Conservation (phyloP, 2,329 filamentous ascomycete genomes). For the Cordyceps farinosa region DNA sequence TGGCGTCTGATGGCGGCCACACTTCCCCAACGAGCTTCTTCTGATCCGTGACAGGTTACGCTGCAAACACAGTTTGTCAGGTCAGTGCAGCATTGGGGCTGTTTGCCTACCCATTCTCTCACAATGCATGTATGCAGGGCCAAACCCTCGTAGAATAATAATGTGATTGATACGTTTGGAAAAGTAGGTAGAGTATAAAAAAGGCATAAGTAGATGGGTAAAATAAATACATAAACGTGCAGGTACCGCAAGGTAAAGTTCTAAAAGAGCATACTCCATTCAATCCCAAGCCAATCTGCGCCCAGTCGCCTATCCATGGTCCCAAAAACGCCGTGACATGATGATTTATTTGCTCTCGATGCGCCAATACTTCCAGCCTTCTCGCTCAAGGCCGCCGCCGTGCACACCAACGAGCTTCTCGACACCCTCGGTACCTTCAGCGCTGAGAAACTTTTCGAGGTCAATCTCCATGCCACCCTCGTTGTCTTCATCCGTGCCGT, state of each 20-base stretch:
- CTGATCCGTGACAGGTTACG: neutral
- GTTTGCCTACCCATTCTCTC: neutral
- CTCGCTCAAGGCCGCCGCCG: conserved; percentile 62
- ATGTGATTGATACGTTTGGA: too few relatives aligned
- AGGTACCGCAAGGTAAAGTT: conserved; percentile 13
- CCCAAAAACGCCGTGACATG: conserved; percentile 3
- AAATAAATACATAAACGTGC: neutral
- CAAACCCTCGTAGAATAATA: too few relatives aligned
- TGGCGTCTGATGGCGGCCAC: too few relatives aligned
- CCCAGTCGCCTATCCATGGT: neutral
- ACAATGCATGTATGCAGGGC: too few relatives aligned
- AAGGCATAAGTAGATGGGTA: neutral
- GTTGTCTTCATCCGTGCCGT: conserved; percentile 71
- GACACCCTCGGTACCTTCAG: conserved; percentile 78
- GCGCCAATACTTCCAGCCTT: conserved; percentile 86
- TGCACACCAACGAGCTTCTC: conserved; percentile 82
- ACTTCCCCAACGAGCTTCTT: too few relatives aligned
- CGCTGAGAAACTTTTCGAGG: conserved; percentile 76
- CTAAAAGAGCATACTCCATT: neutral
- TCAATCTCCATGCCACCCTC: conserved; percentile 91
- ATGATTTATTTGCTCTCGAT: conserved; percentile 46
- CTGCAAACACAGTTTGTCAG: neutral
- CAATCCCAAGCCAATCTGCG: neutral
- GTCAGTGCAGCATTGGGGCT: neutral
- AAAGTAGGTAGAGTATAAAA: neutral